phyloP scores from a whole-genome alignment of 495 filamentous ascomycete species.

The Annulohypoxylon bovei region DNA sequence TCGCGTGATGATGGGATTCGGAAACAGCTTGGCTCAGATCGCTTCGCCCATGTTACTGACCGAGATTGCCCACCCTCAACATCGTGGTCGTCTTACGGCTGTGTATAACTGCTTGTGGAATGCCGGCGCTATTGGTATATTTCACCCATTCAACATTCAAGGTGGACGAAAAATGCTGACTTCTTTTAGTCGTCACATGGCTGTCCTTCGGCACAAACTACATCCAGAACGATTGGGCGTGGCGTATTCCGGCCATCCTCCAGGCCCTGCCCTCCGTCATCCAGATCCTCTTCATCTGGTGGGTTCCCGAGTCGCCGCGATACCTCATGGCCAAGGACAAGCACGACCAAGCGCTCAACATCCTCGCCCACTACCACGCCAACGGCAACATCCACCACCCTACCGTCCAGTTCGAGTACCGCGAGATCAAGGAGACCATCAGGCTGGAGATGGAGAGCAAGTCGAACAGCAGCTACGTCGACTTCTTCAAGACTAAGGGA shows the following conservation, averaged over 20 bases:
- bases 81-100: slow-evolving; percentile 71
- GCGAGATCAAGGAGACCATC: slow-evolving; percentile 68
- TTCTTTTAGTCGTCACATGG: slow-evolving; percentile 56
- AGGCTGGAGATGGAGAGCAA: slow-evolving; percentile 59
- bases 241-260: slow-evolving; percentile 63
- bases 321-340: slow-evolving; percentile 73
- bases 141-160: background rate
- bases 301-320: slow-evolving; percentile 70
- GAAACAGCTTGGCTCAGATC: slow-evolving; percentile 67
- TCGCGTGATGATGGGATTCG: slow-evolving; percentile 66
- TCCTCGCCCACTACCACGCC: slow-evolving; percentile 67
- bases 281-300: slow-evolving; percentile 64
- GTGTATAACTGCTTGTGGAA: slow-evolving; percentile 76
- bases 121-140: slow-evolving; percentile 61
- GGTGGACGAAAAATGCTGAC: slow-evolving; percentile 26
- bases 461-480: slow-evolving; percentile 58
- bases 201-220: slow-evolving; percentile 62
- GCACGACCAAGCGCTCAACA: slow-evolving; percentile 67
- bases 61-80: slow-evolving; percentile 73
- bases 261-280: slow-evolving; percentile 62
- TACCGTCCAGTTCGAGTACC: slow-evolving; percentile 68
- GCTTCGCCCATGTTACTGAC: slow-evolving; percentile 71
- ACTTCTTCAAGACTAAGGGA: slow-evolving; percentile 73
- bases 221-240: slow-evolving; percentile 59
- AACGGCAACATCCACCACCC: slow-evolving; percentile 65